These are phyloP conservation scores for Besnoitia besnoiti DNA, from an alignment of 169 alveolate genomes.

Conservation along the genomic window DNA sequence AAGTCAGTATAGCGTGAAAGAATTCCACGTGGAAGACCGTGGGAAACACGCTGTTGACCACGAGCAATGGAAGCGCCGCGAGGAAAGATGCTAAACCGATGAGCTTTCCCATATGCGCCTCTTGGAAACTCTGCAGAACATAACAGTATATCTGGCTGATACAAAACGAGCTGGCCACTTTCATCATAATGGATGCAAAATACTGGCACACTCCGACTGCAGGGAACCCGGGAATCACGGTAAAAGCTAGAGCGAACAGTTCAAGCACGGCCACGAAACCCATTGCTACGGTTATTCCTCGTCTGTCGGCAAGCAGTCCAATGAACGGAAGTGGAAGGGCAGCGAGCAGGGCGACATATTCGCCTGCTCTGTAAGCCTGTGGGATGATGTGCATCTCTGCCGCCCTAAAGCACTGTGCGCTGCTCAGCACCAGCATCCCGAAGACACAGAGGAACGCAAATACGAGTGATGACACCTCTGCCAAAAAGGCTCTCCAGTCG, in stretches of 20 bases:
- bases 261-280: neutral
- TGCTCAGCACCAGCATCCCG: neutral
- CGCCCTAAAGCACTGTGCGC: neutral
- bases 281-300: neutral
- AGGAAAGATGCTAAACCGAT: neutral
- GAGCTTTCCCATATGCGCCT: neutral
- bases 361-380: neutral
- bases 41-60: neutral
- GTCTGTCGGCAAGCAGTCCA: neutral
- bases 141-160: slow-evolving; percentile 30
- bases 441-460: neutral
- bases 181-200: neutral
- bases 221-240: neutral
- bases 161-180: neutral
- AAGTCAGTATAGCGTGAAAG: neutral
- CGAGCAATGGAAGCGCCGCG: slow-evolving; percentile 1
- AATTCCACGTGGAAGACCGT: neutral
- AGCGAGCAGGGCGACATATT: neutral
- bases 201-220: neutral
- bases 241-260: neutral
- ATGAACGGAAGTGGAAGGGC: neutral
- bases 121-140: neutral
- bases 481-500: neutral
- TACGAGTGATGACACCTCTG: neutral
- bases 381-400: neutral